Evolutionary conservation across 2,329 filamentous ascomycete species (phyloP), one percentile per base, ranked within the genome.

Genomic region (Dothideomycetidae sp.): DNA sequence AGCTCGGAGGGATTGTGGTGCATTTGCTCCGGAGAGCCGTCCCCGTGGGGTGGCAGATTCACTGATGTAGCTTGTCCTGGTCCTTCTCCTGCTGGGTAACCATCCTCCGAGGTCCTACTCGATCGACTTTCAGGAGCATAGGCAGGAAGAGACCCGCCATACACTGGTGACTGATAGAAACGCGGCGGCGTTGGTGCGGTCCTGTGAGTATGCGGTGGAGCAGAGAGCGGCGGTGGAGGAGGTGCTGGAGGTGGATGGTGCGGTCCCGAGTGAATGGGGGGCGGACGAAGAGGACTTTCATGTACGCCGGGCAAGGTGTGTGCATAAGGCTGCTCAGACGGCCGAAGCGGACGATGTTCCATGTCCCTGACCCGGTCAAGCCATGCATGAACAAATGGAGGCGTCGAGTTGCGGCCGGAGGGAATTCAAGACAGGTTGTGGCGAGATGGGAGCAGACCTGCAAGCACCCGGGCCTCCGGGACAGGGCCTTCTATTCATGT

Each of bases 41-140:
- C 48, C n/a, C n/a, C n/a, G 23, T 51, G 53, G 33, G 53, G 52
- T 30, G 52, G 44, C 28, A 53, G 44, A 39, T 53, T 54, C 41
- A 55, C 51, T 28, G 54, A 52, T 31, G 54, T 57, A 38, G 50
- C 53, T 49, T 58, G 55, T 31, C 53, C 53, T 33, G 54, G 53
- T 21, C 47, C 50, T 33, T 44, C 47, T 44, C 50, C 46, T 36
- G 48, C 47, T 26, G 7, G 7, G 44, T 55, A 51, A 32, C 44
- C 44, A 40, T 54, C 47, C 19, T 52, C 48, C 47, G 44, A 36
- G 39, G 41, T 32, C 29, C 43, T 33, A 47, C 49, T 39, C 43
- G 51, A 17, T 53, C 52, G 42, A 51, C 48, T 10, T 46, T 40
- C 18, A 44, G 46, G 30, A 40, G 41, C 12, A 40, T 46, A 23